These are phyloP conservation scores for Aspergillus neotritici DNA, from an alignment of 2,329 filamentous ascomycete species.

Conservation along the genomic window DNA sequence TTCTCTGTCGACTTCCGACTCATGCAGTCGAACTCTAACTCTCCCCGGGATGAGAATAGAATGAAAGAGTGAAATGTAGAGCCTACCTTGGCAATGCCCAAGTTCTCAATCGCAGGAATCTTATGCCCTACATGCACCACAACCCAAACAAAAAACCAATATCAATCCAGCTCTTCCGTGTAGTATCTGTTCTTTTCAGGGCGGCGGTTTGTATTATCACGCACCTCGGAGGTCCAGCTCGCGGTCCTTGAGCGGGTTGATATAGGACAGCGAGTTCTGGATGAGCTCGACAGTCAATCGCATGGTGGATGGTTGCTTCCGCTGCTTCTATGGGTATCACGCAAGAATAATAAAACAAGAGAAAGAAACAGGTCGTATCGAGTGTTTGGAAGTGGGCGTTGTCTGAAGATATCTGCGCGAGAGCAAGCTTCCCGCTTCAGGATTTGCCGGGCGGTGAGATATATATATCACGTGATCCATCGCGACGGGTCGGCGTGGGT, in stretches of 20 bases:
- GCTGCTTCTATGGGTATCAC: constrained; percentile 16
- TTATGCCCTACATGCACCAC: constrained; percentile 71
- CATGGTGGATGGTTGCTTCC: constrained; percentile 52
- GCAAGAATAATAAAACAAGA: background rate
- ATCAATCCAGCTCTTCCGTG: constrained; percentile 79
- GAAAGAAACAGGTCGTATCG: background rate
- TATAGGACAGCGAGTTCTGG: constrained; percentile 89
- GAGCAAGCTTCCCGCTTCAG: too few relatives aligned
- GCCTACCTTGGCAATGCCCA: constrained; percentile 87
- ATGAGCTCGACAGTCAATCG: constrained; percentile 94
- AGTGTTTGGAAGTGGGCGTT: too few relatives aligned
- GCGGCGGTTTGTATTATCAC: constrained; percentile 38
- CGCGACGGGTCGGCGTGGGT: too few relatives aligned
- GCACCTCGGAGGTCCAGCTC: constrained; percentile 99
- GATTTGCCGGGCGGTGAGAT: too few relatives aligned
- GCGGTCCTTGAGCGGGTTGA: constrained; percentile 97
- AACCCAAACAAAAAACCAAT: constrained; percentile 49
- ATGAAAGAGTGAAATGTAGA: background rate
- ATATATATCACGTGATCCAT: too few relatives aligned
- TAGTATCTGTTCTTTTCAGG: constrained; percentile 95
- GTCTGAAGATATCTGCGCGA: too few relatives aligned
- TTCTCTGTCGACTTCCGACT: too few relatives aligned
- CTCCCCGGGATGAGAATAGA: background rate
- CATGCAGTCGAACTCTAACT: too few relatives aligned
- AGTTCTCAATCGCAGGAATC: constrained; percentile 94